phyloP scores from a whole-genome alignment of 2,329 filamentous ascomycete genomes.

The Exophiala alcalophila region DNA sequence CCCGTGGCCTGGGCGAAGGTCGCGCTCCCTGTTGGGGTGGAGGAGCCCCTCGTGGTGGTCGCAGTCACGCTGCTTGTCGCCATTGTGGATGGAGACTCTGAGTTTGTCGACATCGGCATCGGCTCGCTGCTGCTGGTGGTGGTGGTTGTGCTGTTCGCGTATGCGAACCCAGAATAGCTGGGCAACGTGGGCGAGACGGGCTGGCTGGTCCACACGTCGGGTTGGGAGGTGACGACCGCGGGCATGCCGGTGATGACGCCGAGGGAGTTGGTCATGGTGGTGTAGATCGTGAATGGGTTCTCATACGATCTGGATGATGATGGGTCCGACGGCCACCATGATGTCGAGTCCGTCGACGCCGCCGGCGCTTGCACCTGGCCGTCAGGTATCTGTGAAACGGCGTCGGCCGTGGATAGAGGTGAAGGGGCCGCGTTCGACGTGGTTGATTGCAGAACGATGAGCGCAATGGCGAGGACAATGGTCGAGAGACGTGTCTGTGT shows the following conservation, averaged over 20 bases:
- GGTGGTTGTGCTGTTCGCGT: slow-evolving; percentile 27
- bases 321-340: slow-evolving; percentile 2
- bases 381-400: slow-evolving; percentile 21
- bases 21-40: slow-evolving; percentile 21
- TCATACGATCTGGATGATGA: slow-evolving; percentile 33
- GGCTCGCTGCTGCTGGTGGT: slow-evolving; percentile 39
- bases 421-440: slow-evolving; percentile 2
- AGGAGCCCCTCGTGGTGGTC: slow-evolving; percentile 2
- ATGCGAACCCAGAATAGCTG: slow-evolving; percentile 32
- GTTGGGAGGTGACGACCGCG: slow-evolving; percentile 36
- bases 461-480: slow-evolving; percentile 9
- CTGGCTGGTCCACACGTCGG: slow-evolving; percentile 35
- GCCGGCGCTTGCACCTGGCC: slow-evolving; percentile 22
- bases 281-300: slow-evolving; percentile 46
- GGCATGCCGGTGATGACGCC: slow-evolving; percentile 52
- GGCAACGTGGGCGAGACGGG: slow-evolving; percentile 34
- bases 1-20: slow-evolving; percentile 38
- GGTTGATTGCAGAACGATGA: slow-evolving; percentile 12
- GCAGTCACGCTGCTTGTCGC: slow-evolving; percentile 32
- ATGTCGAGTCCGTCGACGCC: slow-evolving; percentile 1
- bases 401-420: slow-evolving; percentile 4
- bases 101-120: too few relatives aligned
- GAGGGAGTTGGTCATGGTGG: slow-evolving; percentile 48
- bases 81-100: slow-evolving; percentile 22
- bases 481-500: slow-evolving; percentile 5